Percentiles rank a stretch among this genome's conserved stretches.
These are phyloP conservation scores for Calocybe gangraenosa DNA, from an alignment of 768 basidiomycete genomes.

Conservation along the genomic window DNA sequence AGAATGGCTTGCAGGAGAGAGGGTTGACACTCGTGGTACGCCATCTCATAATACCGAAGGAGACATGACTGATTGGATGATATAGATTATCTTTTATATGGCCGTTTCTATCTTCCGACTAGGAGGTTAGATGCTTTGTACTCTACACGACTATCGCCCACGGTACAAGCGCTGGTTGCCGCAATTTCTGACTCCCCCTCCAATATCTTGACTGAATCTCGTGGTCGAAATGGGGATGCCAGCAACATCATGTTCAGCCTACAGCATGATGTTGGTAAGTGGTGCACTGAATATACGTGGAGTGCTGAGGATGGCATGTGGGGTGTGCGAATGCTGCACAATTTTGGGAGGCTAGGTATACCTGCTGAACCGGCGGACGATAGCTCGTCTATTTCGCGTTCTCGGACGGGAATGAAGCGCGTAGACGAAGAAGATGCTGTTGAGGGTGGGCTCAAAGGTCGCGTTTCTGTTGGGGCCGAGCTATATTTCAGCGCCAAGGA, in stretches of 20 bases:
- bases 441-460: slow-evolving; percentile 85
- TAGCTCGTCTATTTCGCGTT: slow-evolving; percentile 15
- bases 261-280: slow-evolving; percentile 90
- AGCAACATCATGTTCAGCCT: slow-evolving; percentile 80
- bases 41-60: slow-evolving; percentile 10
- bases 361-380: slow-evolving; percentile 30
- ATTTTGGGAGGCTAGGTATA: slow-evolving; percentile 73
- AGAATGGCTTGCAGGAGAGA: slow-evolving; percentile 77
- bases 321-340: slow-evolving; percentile 84
- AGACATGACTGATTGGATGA: slow-evolving; percentile 9
- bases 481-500: slow-evolving; percentile 92
- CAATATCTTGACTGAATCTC: slow-evolving; percentile 37
- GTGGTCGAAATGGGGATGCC: slow-evolving; percentile 41
- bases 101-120: slow-evolving; percentile 85
- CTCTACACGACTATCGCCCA: slow-evolving; percentile 74
- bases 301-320: slow-evolving; percentile 94
- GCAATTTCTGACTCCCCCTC: slow-evolving; percentile 81
- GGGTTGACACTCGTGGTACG: slow-evolving; percentile 73
- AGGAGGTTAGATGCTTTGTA: slow-evolving; percentile 88
- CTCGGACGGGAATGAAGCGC: slow-evolving; percentile 53
- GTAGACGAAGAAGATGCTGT: slow-evolving; percentile 94
- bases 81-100: slow-evolving; percentile 90
- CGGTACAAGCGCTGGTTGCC: slow-evolving; percentile 77
- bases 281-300: slow-evolving; percentile 92
- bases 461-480: slow-evolving; percentile 90